Conservation (phyloP, 345 rosid species). For the Gossypium ekmanianum region DNA sequence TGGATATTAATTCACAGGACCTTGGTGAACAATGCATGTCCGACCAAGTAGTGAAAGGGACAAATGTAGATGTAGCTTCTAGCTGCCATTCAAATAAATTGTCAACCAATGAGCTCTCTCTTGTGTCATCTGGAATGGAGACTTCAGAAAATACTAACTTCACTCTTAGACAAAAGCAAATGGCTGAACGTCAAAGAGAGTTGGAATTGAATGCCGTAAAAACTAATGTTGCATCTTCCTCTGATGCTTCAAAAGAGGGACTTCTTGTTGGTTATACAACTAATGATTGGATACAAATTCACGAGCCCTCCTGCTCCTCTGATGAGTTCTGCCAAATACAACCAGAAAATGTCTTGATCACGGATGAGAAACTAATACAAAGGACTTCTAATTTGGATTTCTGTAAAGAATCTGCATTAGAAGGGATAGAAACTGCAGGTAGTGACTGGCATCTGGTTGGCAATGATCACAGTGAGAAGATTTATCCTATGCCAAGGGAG, state of each 20-base stretch:
- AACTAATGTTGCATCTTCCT: conserved; percentile 29
- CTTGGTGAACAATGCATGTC: conserved; percentile 32
- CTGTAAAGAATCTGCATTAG: conserved; percentile 34
- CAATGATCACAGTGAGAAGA: conserved; percentile 45
- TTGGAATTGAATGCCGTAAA: conserved; percentile 28
- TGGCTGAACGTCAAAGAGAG: conserved; percentile 37
- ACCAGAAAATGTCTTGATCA: conserved; percentile 25
- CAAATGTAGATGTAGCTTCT: conserved; percentile 24
- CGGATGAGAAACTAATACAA: conserved; percentile 20
- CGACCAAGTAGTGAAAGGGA: conserved; percentile 34
- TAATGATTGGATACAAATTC: conserved; percentile 24
- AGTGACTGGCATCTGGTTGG: conserved; percentile 28
- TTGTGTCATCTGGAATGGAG: conserved; percentile 16
- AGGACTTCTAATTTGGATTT: conserved; percentile 27
- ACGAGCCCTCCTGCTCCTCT: conserved; percentile 27
- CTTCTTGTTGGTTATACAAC: conserved; percentile 27
- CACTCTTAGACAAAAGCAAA: conserved; percentile 28
- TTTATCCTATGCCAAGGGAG: conserved; percentile 68
- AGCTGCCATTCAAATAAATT: conserved; percentile 28
- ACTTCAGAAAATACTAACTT: conserved; percentile 19
- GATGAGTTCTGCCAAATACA: conserved; percentile 37
- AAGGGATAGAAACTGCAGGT: conserved; percentile 27
- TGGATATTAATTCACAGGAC: conserved; percentile 50
- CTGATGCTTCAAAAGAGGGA: conserved; percentile 32
- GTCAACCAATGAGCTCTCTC: conserved; percentile 25